Base-by-base conservation (phyloP, 225 moss, liverwort and hornwort species). In the Rhytidiadelphus loreus region DNA sequence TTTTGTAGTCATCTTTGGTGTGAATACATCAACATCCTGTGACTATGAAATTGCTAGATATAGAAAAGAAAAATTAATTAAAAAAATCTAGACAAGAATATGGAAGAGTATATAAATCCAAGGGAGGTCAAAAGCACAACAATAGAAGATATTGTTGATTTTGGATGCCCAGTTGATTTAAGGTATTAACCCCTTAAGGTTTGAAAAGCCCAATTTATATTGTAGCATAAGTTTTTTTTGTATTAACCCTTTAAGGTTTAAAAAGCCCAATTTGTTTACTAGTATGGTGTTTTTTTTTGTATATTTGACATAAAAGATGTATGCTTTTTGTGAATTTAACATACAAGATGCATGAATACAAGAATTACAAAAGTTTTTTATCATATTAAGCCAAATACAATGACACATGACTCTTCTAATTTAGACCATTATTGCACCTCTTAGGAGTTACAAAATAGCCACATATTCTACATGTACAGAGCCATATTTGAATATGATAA, bases 51-150 rank as follows among this genome's bases (percentile, higher is more conserved):
- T 56, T 16, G 4, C 16, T 74, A 7, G 19, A 12, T 73, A 17
- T 30, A 9, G 4, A 37, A 75, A 75, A 30, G 16, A 44, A 75
- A 46, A 30, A 7, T 0, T 7, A 48, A 29, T 16, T 3, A 3
- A 20, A 19, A 39, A 16, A n/a, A 7, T 25, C 11, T 56, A n/a
- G 0, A 1, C 10, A 56, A n/a, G 1, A 52, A 1, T 44, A 44
- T 75, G 1, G 1, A n/a, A n/a, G n/a, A n/a, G 0, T 44, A 28
- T 6, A 4, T 20, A 16, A 74, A 48, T 74, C 19, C 1, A 4
- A 8, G 7, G 3, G 13, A 2, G 5, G 8, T 13, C 3, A 52
- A 76, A 22, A 8, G 8, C 22, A 22, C 22, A 52, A 23, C 14
- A 52, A 22, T 72, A 29, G 3, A 24, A 29, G 7, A 46, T 73